These are phyloP conservation scores for Petunia secreta DNA, from an alignment of 257 asterid genomes.

Conservation along the genomic window DNA sequence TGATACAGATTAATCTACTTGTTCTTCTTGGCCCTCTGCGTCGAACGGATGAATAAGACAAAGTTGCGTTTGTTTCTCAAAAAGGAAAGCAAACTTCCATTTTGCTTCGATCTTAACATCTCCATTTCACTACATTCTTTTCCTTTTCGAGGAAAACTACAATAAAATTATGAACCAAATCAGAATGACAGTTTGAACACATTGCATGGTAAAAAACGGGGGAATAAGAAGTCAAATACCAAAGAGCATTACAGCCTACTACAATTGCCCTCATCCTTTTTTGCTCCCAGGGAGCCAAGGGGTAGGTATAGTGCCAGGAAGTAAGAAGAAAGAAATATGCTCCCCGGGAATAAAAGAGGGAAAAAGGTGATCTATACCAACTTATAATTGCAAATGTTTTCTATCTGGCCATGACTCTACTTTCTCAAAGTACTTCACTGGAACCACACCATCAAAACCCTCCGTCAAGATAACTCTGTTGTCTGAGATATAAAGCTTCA, in stretches of 20 bases:
- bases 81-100: too few species aligned
- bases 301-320: not conserved
- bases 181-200: not conserved
- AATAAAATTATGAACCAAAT: not conserved
- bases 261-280: not conserved
- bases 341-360: too few species aligned
- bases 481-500: constrained; percentile 88
- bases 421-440: constrained; percentile 71
- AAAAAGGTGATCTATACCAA: not conserved
- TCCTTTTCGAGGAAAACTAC: not conserved
- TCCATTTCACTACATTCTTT: not conserved
- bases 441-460: constrained; percentile 87
- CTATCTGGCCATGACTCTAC: constrained; percentile 89
- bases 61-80: not conserved
- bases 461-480: constrained; percentile 88
- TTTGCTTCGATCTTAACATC: not conserved
- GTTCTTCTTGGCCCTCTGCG: too few species aligned
- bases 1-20: not conserved
- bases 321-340: not conserved
- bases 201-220: too few species aligned
- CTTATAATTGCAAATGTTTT: constrained; percentile 43
- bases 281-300: not conserved
- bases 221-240: not conserved
- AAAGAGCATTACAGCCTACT: not conserved
- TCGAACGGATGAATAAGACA: too few species aligned